Conservation (phyloP, 129 eudicot species). For the Artemisia annua region DNA sequence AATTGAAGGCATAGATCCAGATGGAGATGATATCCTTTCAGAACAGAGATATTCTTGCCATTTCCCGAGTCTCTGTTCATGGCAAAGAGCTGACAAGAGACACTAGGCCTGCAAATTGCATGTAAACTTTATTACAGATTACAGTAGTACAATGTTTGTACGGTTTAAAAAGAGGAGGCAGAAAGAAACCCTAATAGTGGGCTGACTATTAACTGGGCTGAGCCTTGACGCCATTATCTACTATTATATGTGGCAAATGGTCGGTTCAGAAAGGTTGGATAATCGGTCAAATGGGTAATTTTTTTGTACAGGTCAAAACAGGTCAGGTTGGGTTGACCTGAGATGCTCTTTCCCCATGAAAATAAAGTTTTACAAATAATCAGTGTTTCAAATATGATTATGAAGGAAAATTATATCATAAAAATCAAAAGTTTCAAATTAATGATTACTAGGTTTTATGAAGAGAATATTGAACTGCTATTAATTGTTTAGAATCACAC, state of each 20-base stretch:
- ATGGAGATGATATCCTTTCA: slow-evolving; percentile 51
- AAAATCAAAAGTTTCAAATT: neutral
- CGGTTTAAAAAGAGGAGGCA: neutral
- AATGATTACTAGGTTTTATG: neutral
- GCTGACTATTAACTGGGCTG: neutral
- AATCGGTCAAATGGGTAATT: neutral
- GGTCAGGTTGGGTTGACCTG: slow-evolving; percentile 2
- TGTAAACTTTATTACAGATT: slow-evolving; percentile 9
- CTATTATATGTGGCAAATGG: neutral
- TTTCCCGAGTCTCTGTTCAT: slow-evolving; percentile 46
- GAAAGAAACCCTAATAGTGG: neutral
- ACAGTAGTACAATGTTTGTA: neutral
- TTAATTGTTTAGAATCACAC: slow-evolving; percentile 13
- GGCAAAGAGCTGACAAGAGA: slow-evolving; percentile 59
- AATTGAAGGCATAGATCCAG: slow-evolving; percentile 75
- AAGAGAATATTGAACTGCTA: neutral
- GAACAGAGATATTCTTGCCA: slow-evolving; percentile 43
- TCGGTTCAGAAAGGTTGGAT: neutral
- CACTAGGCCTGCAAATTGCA: slow-evolving; percentile 49
- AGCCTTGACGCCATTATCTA: neutral
- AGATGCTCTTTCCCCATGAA: neutral
- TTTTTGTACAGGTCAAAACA: neutral
- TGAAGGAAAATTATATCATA: neutral
- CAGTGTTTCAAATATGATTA: neutral
- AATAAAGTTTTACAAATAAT: neutral